A percentile compares a stretch with the other conserved stretches of the same genome.
phyloP scores from a whole-genome alignment of 331 rosid species.

The Erythrophleum ivorense region DNA sequence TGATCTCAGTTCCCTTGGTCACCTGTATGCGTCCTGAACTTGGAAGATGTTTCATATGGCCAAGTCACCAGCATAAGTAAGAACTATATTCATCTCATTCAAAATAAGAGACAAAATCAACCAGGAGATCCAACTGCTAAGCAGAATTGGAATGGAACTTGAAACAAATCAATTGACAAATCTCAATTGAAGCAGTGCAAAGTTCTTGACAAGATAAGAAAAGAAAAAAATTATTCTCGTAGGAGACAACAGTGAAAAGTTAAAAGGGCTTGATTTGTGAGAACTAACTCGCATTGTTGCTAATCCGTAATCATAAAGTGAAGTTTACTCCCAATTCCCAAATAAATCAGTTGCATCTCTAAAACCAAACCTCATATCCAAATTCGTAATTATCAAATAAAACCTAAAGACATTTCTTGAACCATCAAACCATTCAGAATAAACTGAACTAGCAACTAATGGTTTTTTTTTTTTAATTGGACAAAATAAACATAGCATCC shows the following conservation, averaged over 20 bases:
- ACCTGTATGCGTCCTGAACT: background rate
- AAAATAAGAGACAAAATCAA: background rate
- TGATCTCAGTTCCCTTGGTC: background rate
- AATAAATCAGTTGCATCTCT: background rate
- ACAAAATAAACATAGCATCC: constrained; percentile 8
- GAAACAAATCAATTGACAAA: background rate
- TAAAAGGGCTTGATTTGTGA: background rate
- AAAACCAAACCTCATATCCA: constrained; percentile 2
- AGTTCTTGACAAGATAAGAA: background rate
- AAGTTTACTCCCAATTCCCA: background rate
- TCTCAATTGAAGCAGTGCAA: background rate
- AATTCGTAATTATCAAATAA: constrained; percentile 1
- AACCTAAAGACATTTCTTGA: background rate
- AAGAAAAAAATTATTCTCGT: too few relatives aligned
- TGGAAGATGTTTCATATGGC: background rate
- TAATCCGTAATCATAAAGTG: background rate
- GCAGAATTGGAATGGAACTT: background rate
- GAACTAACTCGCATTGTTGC: background rate
- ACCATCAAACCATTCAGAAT: constrained; percentile 8
- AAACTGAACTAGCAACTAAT: constrained; percentile 1
- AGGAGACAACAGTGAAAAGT: background rate
- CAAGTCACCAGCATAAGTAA: background rate
- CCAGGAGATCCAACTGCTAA: background rate
- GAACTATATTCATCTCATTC: background rate
- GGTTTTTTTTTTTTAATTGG: background rate